Percentiles rank a stretch among this genome's conserved stretches.
Evolutionary conservation across 805 yeast genomes (phyloP).

Genomic region (Suhomyces emberorum): DNA sequence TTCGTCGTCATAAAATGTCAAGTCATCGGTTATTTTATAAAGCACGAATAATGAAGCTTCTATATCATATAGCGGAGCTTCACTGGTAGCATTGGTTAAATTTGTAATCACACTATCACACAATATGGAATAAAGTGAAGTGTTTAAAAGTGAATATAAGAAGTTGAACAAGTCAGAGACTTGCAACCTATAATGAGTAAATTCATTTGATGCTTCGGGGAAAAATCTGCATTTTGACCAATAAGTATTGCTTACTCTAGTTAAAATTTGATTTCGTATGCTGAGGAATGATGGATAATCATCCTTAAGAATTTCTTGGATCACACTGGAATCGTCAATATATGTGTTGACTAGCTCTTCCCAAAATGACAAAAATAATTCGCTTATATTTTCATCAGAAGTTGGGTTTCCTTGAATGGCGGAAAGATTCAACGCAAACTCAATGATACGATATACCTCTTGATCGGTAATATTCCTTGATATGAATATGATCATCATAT

Average conservation of each 20-base stretch:
- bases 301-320: slow-evolving; percentile 9
- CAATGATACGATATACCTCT: slow-evolving; percentile 39
- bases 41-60: slow-evolving; percentile 65
- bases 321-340: slow-evolving; percentile 44
- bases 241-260: slow-evolving; percentile 56
- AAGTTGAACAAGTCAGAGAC: slow-evolving; percentile 76
- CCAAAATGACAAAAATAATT: slow-evolving; percentile 64
- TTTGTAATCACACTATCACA: slow-evolving; percentile 29
- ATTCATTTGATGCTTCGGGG: slow-evolving; percentile 48
- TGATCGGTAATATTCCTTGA: slow-evolving; percentile 37
- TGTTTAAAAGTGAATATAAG: slow-evolving; percentile 62
- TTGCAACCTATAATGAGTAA: slow-evolving; percentile 65
- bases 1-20: slow-evolving; percentile 38
- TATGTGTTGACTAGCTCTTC: slow-evolving; percentile 58
- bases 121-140: slow-evolving; percentile 45
- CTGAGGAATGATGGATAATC: slow-evolving; percentile 12
- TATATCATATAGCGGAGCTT: slow-evolving; percentile 28
- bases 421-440: slow-evolving; percentile 51
- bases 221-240: slow-evolving; percentile 62
- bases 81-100: slow-evolving; percentile 5
- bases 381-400: slow-evolving; percentile 53
- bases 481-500: slow-evolving; percentile 43
- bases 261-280: slow-evolving; percentile 35
- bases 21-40: slow-evolving; percentile 52
- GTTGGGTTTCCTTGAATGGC: slow-evolving; percentile 56